phyloP scores from a whole-genome alignment of 495 filamentous ascomycete genomes.

The Xylaria sp. region DNA sequence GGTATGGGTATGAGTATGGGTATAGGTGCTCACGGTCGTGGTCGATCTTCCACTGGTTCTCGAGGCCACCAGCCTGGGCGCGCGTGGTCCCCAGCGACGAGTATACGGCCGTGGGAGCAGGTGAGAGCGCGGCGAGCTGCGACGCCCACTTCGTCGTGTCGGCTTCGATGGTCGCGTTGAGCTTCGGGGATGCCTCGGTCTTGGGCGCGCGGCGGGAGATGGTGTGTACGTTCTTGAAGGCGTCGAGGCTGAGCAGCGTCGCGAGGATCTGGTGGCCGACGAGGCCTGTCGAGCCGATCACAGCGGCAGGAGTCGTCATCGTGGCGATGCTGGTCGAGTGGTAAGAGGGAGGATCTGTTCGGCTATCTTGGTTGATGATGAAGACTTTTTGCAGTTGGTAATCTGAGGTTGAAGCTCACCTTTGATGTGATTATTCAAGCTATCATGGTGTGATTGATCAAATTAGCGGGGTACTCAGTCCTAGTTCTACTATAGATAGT shows the following conservation, averaged over 20 bases:
- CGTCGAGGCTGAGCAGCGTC: constrained; percentile 56
- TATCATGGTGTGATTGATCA: not conserved
- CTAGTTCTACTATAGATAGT: too few relatives aligned
- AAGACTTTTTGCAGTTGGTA: not conserved
- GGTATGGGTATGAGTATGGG: too few relatives aligned
- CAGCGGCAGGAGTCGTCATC: constrained; percentile 53
- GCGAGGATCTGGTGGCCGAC: constrained; percentile 64
- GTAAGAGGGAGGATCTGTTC: not conserved
- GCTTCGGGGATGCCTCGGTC: constrained; percentile 51
- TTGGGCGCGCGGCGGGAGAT: constrained; percentile 63
- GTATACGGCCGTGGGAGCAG: constrained; percentile 65
- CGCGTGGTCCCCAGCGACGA: constrained; percentile 74
- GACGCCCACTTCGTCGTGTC: constrained; percentile 63
- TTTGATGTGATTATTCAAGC: too few relatives aligned
- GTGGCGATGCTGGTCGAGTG: not conserved
- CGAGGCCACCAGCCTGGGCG: constrained; percentile 68
- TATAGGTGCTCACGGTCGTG: constrained; percentile 60
- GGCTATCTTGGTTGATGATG: not conserved
- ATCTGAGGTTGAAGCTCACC: too few relatives aligned
- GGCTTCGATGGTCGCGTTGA: constrained; percentile 54
- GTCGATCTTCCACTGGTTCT: constrained; percentile 78
- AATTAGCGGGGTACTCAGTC: not conserved
- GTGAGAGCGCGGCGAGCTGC: constrained; percentile 58
- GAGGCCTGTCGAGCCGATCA: constrained; percentile 65
- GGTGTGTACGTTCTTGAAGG: constrained; percentile 57